Percentiles rank a stretch among this genome's conserved stretches.
Evolutionary conservation across 2,329 filamentous ascomycete species (phyloP).

Genomic region (Eutypella sp.): DNA sequence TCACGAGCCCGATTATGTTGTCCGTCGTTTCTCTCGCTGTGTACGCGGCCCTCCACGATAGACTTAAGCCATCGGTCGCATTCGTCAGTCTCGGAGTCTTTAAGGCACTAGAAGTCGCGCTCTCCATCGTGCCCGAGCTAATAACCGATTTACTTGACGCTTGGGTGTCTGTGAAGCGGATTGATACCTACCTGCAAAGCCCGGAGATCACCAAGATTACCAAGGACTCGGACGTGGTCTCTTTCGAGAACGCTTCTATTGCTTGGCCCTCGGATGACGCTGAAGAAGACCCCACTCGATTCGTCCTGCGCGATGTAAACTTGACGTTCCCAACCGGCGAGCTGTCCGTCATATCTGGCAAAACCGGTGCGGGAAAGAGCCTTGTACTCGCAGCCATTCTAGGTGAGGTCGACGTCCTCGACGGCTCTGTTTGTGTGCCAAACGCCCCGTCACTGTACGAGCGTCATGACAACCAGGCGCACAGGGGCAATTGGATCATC

Average conservation of each 20-base stretch:
- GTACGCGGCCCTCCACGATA: constrained; percentile 60
- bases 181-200: constrained; percentile 64
- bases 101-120: constrained; percentile 64
- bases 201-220: constrained; percentile 57
- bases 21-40: constrained; percentile 65
- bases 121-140: constrained; percentile 68
- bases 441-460: constrained; percentile 44
- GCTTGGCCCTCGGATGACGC: constrained; percentile 68
- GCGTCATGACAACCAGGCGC: constrained; percentile 59
- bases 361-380: constrained; percentile 75
- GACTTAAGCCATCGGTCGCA: constrained; percentile 65
- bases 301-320: constrained; percentile 60
- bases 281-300: constrained; percentile 52
- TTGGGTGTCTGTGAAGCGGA: constrained; percentile 65
- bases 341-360: constrained; percentile 70
- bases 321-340: constrained; percentile 63
- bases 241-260: constrained; percentile 63
- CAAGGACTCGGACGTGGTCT: constrained; percentile 52
- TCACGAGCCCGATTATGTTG: constrained; percentile 67
- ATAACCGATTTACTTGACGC: constrained; percentile 67
- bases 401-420: constrained; percentile 67
- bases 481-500: constrained; percentile 62
- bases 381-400: constrained; percentile 68
- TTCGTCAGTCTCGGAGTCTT: constrained; percentile 77
- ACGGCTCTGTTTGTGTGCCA: constrained; percentile 55